Evolutionary conservation across 129 eudicot genomes (phyloP), one percentile per base, ranked within the genome.

Genomic region (Cynara cardunculus): DNA sequence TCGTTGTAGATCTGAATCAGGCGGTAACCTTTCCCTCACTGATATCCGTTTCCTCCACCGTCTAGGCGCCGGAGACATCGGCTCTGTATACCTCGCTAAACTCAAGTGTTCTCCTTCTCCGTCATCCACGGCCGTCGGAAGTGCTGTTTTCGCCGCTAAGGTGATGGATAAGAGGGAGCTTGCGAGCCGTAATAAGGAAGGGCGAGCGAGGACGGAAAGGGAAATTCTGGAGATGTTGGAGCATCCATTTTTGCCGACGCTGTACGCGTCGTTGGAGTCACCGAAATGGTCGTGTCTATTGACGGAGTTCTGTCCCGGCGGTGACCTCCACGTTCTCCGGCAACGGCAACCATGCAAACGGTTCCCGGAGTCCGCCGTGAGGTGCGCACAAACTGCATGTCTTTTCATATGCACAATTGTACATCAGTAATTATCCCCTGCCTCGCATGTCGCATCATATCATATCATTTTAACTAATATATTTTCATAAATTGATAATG

Each of bases 1-100:
- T 65, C 89, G 79, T 28, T 71, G 82, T 76, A 75, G 78, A 72
- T 64, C 87, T 65, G 67, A 80, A 56, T 73, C 78, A n/a, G 67
- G 30, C 49, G 46, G 39, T 19, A 84, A 35, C 16, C 86, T 91
- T 65, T 76, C 95, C 69, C 80, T 94, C 73, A 5, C 96, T 24
- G 90, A 94, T 84, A 82, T 94, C 76, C 93, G 87, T 9, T 94
- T 94, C 92, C 84, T 94, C 88, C 85, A 82, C 78, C 93, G 93
- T 28, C 92, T 94, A 67, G 98, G 98, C 81, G 78, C 98, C 83
- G 98, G 98, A 9, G 98, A 94, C 84, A 94, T 94, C 72, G 97
- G 98, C 56, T 87, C 96, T 16, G 98, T 94, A 26, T 94, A 85
- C 96, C 78, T 94, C 0, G 90, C 96, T 0, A 89, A 90, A 59